Base-by-base conservation (phyloP, 2,329 filamentous ascomycete genomes). In the Pseudogymnoascus sp. region DNA sequence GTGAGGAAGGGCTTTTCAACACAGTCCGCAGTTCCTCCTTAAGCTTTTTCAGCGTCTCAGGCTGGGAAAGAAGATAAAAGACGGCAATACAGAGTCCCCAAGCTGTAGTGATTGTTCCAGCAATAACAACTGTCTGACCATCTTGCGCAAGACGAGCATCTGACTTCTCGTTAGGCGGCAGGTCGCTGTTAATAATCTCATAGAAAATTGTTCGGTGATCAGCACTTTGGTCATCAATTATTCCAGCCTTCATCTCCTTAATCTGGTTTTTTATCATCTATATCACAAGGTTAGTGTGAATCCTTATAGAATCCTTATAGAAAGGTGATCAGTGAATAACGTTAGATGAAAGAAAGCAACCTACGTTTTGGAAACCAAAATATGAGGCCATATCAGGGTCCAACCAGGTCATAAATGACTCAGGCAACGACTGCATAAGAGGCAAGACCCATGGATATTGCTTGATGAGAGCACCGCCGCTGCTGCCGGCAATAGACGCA, bases 31-130 rank as follows among this genome's bases (percentile, higher is more conserved):
- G 69, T 64, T 80, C 78, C 1, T 66, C 64, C 8, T 69, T 71
- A 6, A 80, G 66, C 6, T 66, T 69, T 1, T 61, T 14, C 1
- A 75, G 66, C 4, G 75, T 69, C 0, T 64, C 4, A 0, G 75
- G 73, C 18, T 75, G 70, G 11, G 68, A 64, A 23, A 76, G 73
- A 2, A 78, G 66, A 70, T 76, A 65, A 67, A 72, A 79, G 6
- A 73, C 70, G 6, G 73, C 67, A 5, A 75, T 65, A 2, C 71
- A 66, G 16, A 80, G 68, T 0, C 72, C 69, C 67, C 71, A 72
- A 10, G 70, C 71, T 0, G 72, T 74, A 0, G 77, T 79, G 40
- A 76, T 72, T 10, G 73, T 75, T 2, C 75, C 77, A 2, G 76
- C 77, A 1, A 63, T 65, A 0, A 69, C 66, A 14, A 69, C 45